A percentile compares a stretch with the other conserved stretches of the same genome.
Evolutionary conservation across 768 basidiomycete species (phyloP).

Genomic region (Lentinus tigrinus): DNA sequence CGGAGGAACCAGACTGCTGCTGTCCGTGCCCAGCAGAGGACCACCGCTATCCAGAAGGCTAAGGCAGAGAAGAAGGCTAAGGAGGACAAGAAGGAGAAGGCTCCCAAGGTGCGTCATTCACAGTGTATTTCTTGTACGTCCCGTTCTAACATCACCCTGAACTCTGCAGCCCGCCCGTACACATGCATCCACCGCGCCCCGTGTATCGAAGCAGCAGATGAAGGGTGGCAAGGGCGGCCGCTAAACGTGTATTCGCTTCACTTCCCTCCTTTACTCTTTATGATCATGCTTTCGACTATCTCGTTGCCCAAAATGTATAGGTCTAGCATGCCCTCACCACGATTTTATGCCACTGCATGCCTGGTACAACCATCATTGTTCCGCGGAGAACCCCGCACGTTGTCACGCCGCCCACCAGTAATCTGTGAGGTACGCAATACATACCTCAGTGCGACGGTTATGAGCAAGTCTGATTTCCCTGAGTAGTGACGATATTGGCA

Average conservation of each 20-base stretch:
- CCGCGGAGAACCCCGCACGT: not conserved
- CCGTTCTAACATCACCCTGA: not conserved
- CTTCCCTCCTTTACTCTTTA: constrained; percentile 8
- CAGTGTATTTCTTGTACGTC: not conserved
- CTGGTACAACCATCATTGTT: not conserved
- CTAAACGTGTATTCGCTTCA: constrained; percentile 36
- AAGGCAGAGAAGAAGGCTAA: constrained; percentile 97
- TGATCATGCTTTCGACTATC: constrained; percentile 28
- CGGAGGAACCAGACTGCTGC: constrained; percentile 90
- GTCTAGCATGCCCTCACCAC: constrained; percentile 20
- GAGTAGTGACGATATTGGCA: not conserved
- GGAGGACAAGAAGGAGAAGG: constrained; percentile 77
- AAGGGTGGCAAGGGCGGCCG: constrained; percentile 85
- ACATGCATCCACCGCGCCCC: constrained; percentile 61
- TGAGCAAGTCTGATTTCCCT: not conserved
- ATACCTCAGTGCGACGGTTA: too few species aligned
- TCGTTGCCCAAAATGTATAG: constrained; percentile 27
- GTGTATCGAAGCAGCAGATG: constrained; percentile 94
- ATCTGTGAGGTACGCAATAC: too few species aligned
- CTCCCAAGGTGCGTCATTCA: constrained; percentile 59
- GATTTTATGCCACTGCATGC: constrained; percentile 14
- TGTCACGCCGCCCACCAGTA: not conserved
- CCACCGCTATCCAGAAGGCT: constrained; percentile 88
- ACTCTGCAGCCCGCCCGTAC: constrained; percentile 53
- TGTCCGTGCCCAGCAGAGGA: constrained; percentile 74